Evolutionary conservation across 345 rosid genomes (phyloP), one percentile per base, ranked within the genome.

Genomic region (Euphorbia pulcherrima): DNA sequence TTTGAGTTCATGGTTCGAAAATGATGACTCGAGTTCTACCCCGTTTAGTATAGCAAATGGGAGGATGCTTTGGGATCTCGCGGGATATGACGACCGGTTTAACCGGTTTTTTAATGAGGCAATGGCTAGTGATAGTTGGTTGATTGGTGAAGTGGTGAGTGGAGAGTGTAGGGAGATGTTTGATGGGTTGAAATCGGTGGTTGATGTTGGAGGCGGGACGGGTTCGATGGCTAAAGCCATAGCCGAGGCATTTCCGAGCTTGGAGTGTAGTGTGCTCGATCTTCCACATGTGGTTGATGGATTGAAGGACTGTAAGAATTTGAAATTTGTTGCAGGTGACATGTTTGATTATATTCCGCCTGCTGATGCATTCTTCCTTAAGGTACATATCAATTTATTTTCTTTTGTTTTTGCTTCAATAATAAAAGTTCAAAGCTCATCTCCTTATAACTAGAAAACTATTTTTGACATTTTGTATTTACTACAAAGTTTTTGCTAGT

Each of bases 291-390:
- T 75, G 7, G 55, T 79, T 23, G 65, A 59, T 10, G 74, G 66
- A 5, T 56, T 74, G 64, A 35, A 63, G 39, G 80, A 59, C 0
- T 18, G 26, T 11, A 26, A 53, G 9, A 78, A 78, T 63, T 13
- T 83, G 69, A 72, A 52, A 11, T 83, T 46, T 37, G 17, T 72
- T 12, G 78, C 28, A n/a, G 83, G 84, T 3, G 65, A 79, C 60
- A 83, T 83, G 87, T 72, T 81, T 20, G 67, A 68, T 14, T 23
- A 11, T 0, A 39, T 83, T 47, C 84, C 86, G 5, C 18, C 78
- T 0, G 81, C 79, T 6, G 65, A 83, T 60, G 74, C 71, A 35
- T 0, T 76, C 39, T 0, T 78, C 2, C 21, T 83, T 0, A 78
- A 78, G 84, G 84, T 78, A 41, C 46, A 3, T 2, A 2, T 14